Evolutionary conservation across 176 grass and related monocot species (phyloP), one percentile per base, ranked within the genome.

Genomic region (Phoenix dactylifera): DNA sequence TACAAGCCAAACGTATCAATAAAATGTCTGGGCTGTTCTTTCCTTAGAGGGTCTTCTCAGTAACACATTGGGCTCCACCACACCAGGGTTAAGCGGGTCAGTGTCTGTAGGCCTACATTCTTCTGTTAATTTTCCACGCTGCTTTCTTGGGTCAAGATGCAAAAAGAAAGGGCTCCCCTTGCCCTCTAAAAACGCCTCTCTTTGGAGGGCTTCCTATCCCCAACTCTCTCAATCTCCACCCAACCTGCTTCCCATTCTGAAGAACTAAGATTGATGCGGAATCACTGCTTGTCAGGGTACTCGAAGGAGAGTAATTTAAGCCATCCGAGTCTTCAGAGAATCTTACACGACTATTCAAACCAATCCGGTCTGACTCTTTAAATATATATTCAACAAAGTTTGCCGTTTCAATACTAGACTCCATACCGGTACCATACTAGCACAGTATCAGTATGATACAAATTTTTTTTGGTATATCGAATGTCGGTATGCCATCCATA

Each of bases 1-100:
- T 81, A 85, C 81, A 84, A 60, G 26, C 80, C 77, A 84, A 81
- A 85, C 71, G 74, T 76, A 52, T 64, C 69, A 76, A 70, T 67
- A 88, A 83, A 76, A 83, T 73, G 74, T 52, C 66, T 70, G 82
- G 59, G 67, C 15, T n/a, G 29, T 60, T 60, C 64, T 79, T 51
- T 82, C 80, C 35, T 56, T 82, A 53, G 68, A 58, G 0, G 58
- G 59, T 51, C 70, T 62, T 68, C 63, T 74, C 76, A 6, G 60
- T 54, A 83, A 63, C 63, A 73, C 15, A 52, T 19, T 18, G 15
- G 57, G 59, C 69, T 73, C 82, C 22, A 63, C 64, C 52, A 79
- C 71, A 67, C 70, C 66, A 74, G 60, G 60, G 32, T 68, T 62
- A 55, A 16, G 26, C 67, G 81, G 78, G 23, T 79, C 75, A 65